A percentile compares a stretch with the other conserved stretches of the same genome.
phyloP scores from a whole-genome alignment of 2,329 filamentous ascomycete genomes.

The Clonostachys chloroleuca region DNA sequence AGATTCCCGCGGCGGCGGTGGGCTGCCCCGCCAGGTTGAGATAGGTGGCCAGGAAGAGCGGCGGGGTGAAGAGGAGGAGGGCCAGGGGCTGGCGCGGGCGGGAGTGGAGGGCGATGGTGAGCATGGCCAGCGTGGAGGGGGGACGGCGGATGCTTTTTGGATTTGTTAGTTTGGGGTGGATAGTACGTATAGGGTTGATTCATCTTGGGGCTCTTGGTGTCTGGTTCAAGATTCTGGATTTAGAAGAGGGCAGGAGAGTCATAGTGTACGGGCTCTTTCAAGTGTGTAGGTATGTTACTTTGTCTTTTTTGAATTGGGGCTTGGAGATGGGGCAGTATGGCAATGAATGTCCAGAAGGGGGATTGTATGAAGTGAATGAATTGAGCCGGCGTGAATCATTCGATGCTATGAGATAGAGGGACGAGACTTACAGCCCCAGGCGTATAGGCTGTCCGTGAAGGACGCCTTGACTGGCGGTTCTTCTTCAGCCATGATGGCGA shows the following conservation, averaged over 20 bases:
- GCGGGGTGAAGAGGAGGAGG: conserved; percentile 45
- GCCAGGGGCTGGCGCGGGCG: conserved; percentile 47
- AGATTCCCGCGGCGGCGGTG: conserved; percentile 50
- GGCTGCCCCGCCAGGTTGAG: conserved; percentile 56
- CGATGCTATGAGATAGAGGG: not conserved
- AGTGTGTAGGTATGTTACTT: no score
- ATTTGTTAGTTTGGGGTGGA: conserved; percentile 1
- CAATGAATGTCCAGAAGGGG: no score
- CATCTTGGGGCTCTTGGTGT: not conserved
- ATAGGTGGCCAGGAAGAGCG: conserved; percentile 53
- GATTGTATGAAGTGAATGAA: no score
- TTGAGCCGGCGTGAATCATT: no score
- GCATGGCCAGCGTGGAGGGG: conserved; percentile 51
- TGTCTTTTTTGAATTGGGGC: no score
- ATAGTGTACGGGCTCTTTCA: no score
- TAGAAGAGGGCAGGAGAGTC: not conserved
- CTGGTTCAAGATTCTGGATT: not conserved
- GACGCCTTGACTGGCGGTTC: not conserved
- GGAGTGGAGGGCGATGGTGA: conserved; percentile 51
- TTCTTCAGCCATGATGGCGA: not conserved
- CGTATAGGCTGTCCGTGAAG: not conserved
- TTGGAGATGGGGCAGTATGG: no score
- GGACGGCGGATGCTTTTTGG: conserved; percentile 43
- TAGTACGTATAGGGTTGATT: not conserved
- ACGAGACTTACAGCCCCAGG: not conserved